Base-by-base conservation (phyloP, 768 basidiomycete species). In the Tulasnella calospora region DNA sequence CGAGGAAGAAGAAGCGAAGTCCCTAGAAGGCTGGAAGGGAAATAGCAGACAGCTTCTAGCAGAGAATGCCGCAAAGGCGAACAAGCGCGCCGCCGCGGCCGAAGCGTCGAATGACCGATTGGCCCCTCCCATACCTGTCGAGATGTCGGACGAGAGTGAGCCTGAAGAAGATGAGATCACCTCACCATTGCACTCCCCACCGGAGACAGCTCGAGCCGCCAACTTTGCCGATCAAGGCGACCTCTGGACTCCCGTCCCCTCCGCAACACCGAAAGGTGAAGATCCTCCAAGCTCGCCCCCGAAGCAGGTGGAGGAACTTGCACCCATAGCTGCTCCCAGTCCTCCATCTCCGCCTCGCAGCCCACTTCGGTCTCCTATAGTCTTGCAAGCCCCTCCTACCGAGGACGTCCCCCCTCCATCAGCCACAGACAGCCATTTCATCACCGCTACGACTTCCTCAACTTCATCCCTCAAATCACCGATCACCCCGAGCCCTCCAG, bases 81-180 rank as follows among this genome's bases (percentile, higher is more conserved):
- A 91, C 88, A 13, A 87, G 81, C 57, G 47, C 17, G 47, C 40
- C 51, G 73, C 76, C 82, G 89, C 90, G 80, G 88, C 87, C 8
- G 86, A 88, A 81, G 87, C 87, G 78, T 82, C 73, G 19, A 75
- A 61, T 35, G 75, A 71, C 51, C 83, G 85, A 23, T 81, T 83
- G 33, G 87, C 85, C 19, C 92, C 91, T 9, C 92, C 93, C 3
- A 92, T 93, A 67, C 88, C 90, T 36, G 89, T 92, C 36, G 92
- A 94, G 82, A 76, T 93, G 81, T 93, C 92, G 80, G 93, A 94
- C 82, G 92, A 93, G 83, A 93, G 92, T 80, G 93, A 92, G n/a
- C 87, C 82, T 55, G 89, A 87, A 30, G 91, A 92, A 77, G 89
- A 89, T 57, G 76, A 86, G 21, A 44, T 92, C 81, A 77, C 71